phyloP scores from a whole-genome alignment of 257 asterid genomes.

The Solanum corneliomulleri region DNA sequence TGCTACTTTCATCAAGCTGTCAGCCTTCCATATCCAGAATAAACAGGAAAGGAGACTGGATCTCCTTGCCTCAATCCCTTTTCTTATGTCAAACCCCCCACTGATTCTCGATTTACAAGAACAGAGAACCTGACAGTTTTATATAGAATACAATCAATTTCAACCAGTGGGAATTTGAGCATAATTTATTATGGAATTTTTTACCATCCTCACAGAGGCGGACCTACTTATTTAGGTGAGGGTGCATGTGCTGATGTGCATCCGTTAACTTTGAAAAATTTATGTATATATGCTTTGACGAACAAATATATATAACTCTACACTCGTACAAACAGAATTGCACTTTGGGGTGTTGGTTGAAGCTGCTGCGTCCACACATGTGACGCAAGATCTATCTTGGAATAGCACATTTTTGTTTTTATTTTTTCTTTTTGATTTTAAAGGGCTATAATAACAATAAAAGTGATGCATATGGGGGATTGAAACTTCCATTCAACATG shows the following conservation, averaged over 20 bases:
- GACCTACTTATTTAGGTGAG: background rate
- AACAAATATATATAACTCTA: background rate
- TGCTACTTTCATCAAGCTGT: background rate
- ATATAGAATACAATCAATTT: background rate
- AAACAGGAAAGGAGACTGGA: background rate
- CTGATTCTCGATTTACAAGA: background rate
- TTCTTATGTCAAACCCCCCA: background rate
- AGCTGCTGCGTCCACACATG: background rate
- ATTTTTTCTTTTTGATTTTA: no score
- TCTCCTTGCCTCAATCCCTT: background rate
- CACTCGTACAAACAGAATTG: background rate
- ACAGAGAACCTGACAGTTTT: background rate
- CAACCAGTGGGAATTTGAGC: background rate
- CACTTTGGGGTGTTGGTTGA: background rate
- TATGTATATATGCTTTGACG: background rate
- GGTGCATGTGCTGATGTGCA: background rate
- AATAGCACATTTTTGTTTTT: background rate
- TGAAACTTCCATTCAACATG: background rate
- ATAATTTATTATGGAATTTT: no score
- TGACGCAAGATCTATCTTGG: background rate
- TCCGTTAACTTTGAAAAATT: background rate
- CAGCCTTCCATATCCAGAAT: background rate
- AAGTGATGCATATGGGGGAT: background rate
- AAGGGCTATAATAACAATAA: background rate
- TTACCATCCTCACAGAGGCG: background rate